A percentile compares a stretch with the other conserved stretches of the same genome.
Evolutionary conservation across 2,329 filamentous ascomycete genomes (phyloP).

Genomic region (Sclerotinia trifoliorum): DNA sequence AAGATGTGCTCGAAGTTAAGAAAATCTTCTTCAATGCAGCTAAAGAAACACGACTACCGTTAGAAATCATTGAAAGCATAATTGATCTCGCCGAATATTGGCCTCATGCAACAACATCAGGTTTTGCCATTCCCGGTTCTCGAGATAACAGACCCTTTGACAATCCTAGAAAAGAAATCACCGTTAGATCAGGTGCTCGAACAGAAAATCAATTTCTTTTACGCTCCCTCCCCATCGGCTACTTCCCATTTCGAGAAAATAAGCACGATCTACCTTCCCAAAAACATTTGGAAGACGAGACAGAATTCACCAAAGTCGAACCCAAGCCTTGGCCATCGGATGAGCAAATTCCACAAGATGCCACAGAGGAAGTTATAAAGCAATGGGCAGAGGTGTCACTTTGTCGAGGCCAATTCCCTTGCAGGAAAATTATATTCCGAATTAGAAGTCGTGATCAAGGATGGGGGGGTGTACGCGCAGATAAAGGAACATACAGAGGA

Average conservation of each 20-base stretch:
- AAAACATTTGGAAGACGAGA: slow-evolving; percentile 9
- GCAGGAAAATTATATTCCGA: slow-evolving; percentile 61
- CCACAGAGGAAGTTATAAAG: slow-evolving; percentile 29
- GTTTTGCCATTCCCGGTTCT: not conserved
- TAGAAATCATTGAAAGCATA: slow-evolving; percentile 55
- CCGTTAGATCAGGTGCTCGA: slow-evolving; percentile 22
- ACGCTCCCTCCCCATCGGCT: slow-evolving; percentile 37
- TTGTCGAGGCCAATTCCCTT: slow-evolving; percentile 45
- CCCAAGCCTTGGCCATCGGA: slow-evolving; percentile 27
- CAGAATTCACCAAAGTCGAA: slow-evolving; percentile 19
- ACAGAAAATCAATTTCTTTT: slow-evolving; percentile 45
- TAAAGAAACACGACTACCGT: slow-evolving; percentile 48
- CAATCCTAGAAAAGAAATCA: slow-evolving; percentile 26
- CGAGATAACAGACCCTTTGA: not conserved
- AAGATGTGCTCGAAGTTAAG: slow-evolving; percentile 52
- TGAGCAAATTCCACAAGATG: slow-evolving; percentile 22
- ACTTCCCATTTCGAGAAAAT: slow-evolving; percentile 2
- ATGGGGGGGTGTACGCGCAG: slow-evolving; percentile 44
- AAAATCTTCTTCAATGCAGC: slow-evolving; percentile 44
- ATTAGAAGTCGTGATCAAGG: slow-evolving; percentile 59
- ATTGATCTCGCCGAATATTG: slow-evolving; percentile 63
- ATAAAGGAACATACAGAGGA: slow-evolving; percentile 45
- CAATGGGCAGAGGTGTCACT: slow-evolving; percentile 28
- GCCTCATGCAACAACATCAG: slow-evolving; percentile 46
- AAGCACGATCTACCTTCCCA: slow-evolving; percentile 15